Evolutionary conservation across 2,329 filamentous ascomycete genomes (phyloP), one percentile per base, ranked within the genome.

Genomic region (Monilinia laxa): DNA sequence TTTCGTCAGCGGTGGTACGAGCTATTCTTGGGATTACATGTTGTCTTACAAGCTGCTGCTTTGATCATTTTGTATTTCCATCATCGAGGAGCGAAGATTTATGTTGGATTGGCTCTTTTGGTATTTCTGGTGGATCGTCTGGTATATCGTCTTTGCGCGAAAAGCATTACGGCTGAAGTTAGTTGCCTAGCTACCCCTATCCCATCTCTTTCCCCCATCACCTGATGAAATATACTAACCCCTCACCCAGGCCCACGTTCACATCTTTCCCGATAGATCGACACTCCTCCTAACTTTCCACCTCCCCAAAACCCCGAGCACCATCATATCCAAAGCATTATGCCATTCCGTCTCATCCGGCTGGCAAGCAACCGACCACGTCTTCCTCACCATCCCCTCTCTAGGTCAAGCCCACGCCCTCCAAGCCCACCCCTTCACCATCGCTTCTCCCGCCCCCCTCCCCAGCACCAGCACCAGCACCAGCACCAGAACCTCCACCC

Each of bases 351-450:
- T 83, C 70, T 73, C 71, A 5, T 68, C 79, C 59, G 86, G 86
- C 52, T 90, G 87, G 87, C 73, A 79, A 25, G 82, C 87, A 2
- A 85, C 85, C 20, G 85, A 88, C 71, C 87, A 90, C 74, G 80
- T 88, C 59, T 90, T 90, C 75, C 74, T 90, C 66, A 84, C 84
- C 1, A 77, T 89, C 0, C 86, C 87, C 0, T 78, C 77, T 0
- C 79, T 90, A 7, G 82, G 82, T 2, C 75, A 77, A 3, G 81
- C 79, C 64, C 82, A 88, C 71, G 73, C 77, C 3, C 73, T 88
- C 1, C 87, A 90, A 76, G 81, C 86, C 0, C 87, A 90, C 72
- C 87, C 87, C 0, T 90, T 90, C 75, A 89, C 86, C 11, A 88
- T 90, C 65, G 83, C 86, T 20, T 89, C 87, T 2, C 81, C 82